Base-by-base conservation (phyloP, 2,329 filamentous ascomycete genomes). In the Fusarium neocosmosporiellum region DNA sequence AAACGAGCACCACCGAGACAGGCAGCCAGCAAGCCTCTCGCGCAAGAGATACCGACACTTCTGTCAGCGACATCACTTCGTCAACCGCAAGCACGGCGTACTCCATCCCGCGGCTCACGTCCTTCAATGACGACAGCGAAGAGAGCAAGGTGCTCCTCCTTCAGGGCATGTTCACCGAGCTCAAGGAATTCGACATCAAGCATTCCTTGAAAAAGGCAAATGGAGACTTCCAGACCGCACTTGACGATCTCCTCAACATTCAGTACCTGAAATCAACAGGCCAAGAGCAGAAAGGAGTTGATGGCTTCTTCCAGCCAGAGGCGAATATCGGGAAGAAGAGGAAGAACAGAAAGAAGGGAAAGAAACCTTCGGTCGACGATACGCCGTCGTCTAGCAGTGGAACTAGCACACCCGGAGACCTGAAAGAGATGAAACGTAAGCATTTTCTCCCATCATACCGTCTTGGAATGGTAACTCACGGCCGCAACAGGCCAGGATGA, bases 231-330 rank as follows among this genome's bases (percentile, higher is more conserved):
- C 89, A 91, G 66, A 86, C 86, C 16, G 90, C 94, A 2, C 91
- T 97, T 70, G 94, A 98, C 75, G 91, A 94, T 66, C 84, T 98
- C 14, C 87, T 98, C 34, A 97, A 93, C 73, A 86, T 94, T 16
- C 90, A 93, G 22, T 94, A 92, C 77, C 90, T 98, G 6, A 90
- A 94, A 66, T 90, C 94, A 65, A 88, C 86, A 1, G 88, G 88
- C 0, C 85, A 89, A 62, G 85, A 88, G 2, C 84, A 87, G 2
- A 96, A 93, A 78, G 94, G 95, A 0, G 86, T 98, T n/a, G 94
- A 98, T 66, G 94, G 89, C 0, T 98, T 98, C 78, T 90, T 89
- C 24, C 86, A 89, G 41, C 87, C 87, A 0, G 87, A 90, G 18
- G 82, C 86, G 18, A 80, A 83, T 1, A 80, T 80, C 1, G 77